Conservation (phyloP, 306 rosid species). For the Rosa lucieae region DNA sequence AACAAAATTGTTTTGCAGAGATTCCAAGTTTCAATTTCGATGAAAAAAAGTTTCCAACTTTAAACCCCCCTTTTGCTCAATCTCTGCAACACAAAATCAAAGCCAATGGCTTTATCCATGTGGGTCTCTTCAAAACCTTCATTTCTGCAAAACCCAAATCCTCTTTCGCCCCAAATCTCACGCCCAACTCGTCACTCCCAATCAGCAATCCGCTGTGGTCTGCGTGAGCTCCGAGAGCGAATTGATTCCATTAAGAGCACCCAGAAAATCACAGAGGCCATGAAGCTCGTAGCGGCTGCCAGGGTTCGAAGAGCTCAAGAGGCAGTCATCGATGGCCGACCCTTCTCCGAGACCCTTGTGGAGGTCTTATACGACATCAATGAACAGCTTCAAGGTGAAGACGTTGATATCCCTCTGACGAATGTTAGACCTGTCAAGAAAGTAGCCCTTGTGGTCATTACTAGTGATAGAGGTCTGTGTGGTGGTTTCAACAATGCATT, state of each 20-base stretch:
- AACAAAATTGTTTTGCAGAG: background rate
- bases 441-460: slow-evolving; percentile 61
- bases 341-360: slow-evolving; percentile 58
- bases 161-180: slow-evolving; percentile 1
- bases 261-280: slow-evolving; percentile 72
- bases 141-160: slow-evolving; percentile 27
- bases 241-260: slow-evolving; percentile 49
- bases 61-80: background rate
- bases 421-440: slow-evolving; percentile 45
- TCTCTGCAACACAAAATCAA: background rate
- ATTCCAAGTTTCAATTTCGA: background rate
- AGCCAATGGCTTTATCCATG: slow-evolving; percentile 26
- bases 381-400: slow-evolving; percentile 51
- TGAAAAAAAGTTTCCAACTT: background rate
- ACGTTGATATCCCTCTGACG: slow-evolving; percentile 49
- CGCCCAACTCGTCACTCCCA: background rate
- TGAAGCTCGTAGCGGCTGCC: slow-evolving; percentile 81
- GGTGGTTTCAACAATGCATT: slow-evolving; percentile 65
- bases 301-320: slow-evolving; percentile 80
- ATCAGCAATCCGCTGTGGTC: slow-evolving; percentile 38
- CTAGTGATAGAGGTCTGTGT: slow-evolving; percentile 70
- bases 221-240: slow-evolving; percentile 59
- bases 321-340: slow-evolving; percentile 68
- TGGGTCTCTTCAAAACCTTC: slow-evolving; percentile 34
- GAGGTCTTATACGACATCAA: slow-evolving; percentile 50